phyloP scores from a whole-genome alignment of 1,284 basidiomycete genomes.

The Pascua sp. region DNA sequence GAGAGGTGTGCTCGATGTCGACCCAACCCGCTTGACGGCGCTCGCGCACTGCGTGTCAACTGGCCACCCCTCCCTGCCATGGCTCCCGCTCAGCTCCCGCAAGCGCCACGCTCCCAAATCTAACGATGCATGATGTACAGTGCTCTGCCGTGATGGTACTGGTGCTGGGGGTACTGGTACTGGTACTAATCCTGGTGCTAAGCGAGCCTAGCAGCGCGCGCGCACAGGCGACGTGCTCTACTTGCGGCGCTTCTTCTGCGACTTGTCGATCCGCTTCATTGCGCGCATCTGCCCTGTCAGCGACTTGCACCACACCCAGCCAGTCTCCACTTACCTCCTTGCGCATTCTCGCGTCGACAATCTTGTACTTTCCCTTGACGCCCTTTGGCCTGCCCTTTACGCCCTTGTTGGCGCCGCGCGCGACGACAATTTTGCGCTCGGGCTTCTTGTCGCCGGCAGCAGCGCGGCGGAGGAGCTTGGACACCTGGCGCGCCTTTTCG shows the following conservation, averaged over 20 bases:
- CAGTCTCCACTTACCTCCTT: conserved; percentile 26
- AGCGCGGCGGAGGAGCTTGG: conserved; percentile 84
- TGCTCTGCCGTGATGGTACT: too few relatives aligned
- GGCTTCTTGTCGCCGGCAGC: conserved; percentile 56
- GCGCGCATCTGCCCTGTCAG: conserved; percentile 25
- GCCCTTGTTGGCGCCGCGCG: conserved; percentile 83
- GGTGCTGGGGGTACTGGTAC: too few relatives aligned
- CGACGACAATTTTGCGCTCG: conserved; percentile 82
- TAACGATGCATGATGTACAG: too few relatives aligned
- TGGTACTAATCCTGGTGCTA: too few relatives aligned
- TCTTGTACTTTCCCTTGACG: conserved; percentile 86
- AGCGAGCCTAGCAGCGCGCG: too few relatives aligned
- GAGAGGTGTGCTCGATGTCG: too few relatives aligned
- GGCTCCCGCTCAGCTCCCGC: too few relatives aligned
- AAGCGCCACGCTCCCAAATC: too few relatives aligned
- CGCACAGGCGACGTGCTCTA: not conserved
- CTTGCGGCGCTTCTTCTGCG: conserved; percentile 33
- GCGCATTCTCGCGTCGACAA: conserved; percentile 67
- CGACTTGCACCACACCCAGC: conserved; percentile 16
- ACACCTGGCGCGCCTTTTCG: conserved; percentile 91
- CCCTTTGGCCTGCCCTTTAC: conserved; percentile 92
- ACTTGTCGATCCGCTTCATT: conserved; percentile 41
- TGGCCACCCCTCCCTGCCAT: too few relatives aligned
- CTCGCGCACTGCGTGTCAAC: too few relatives aligned
- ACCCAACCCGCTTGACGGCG: too few relatives aligned